phyloP scores from a whole-genome alignment of 202 grass and related monocot genomes.

The Cymbopogon flexuosus region DNA sequence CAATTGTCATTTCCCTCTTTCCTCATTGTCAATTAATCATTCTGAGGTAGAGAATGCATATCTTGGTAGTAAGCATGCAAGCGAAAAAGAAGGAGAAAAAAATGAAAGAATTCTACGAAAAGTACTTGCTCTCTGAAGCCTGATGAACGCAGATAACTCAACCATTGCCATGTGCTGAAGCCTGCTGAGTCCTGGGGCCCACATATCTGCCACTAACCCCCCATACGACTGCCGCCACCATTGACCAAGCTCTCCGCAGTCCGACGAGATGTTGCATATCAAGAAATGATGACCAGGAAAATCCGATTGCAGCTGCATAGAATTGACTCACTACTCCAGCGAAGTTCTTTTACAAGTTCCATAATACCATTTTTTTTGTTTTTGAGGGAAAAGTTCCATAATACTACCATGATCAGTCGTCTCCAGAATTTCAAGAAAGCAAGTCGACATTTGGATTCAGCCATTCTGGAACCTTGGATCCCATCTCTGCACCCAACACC shows the following conservation, averaged over 20 bases:
- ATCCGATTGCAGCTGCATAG: background rate
- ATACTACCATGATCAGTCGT: no score
- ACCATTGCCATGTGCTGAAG: background rate
- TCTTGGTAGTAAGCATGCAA: background rate
- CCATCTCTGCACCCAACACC: background rate
- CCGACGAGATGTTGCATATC: background rate
- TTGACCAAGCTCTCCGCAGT: background rate
- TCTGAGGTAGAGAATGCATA: background rate
- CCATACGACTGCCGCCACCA: background rate
- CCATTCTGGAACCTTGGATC: background rate
- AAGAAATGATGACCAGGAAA: background rate
- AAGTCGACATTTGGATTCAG: background rate
- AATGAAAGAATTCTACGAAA: background rate
- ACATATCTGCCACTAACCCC: background rate
- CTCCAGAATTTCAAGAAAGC: background rate
- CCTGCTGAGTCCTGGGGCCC: background rate
- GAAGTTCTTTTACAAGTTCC: background rate
- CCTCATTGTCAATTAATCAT: background rate
- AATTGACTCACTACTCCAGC: background rate
- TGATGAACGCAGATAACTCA: background rate
- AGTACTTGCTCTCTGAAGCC: background rate
- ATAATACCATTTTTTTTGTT: no score
- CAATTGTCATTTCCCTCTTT: background rate
- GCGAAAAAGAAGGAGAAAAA: background rate
- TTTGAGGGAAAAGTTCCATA: background rate